Evolutionary conservation across 2,329 filamentous ascomycete species (phyloP).

Genomic region (Diaporthe citri): DNA sequence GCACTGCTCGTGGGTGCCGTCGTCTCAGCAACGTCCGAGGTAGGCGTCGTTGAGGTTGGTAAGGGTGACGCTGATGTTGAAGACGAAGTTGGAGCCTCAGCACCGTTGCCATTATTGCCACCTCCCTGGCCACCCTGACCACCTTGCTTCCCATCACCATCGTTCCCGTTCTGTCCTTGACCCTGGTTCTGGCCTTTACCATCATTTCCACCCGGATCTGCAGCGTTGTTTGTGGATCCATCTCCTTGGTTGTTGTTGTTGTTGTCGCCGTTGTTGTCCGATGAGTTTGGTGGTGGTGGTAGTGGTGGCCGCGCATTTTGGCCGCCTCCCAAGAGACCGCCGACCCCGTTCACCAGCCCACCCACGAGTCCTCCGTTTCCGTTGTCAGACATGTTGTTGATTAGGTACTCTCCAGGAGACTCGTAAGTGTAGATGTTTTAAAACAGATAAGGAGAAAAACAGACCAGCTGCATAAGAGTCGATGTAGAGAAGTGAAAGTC

Average conservation of each 20-base stretch:
- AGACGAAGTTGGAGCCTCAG: background rate
- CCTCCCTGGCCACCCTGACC: background rate
- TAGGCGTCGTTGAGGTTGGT: background rate
- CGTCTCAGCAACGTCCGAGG: background rate
- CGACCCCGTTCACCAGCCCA: slow-evolving; percentile 18
- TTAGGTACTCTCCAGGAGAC: slow-evolving; percentile 11
- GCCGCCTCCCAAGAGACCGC: slow-evolving; percentile 33
- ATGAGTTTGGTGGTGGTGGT: background rate
- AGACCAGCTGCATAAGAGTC: slow-evolving; percentile 35
- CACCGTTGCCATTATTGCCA: background rate
- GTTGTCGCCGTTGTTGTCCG: slow-evolving; percentile 2
- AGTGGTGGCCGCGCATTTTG: slow-evolving; percentile 2
- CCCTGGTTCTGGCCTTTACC: background rate
- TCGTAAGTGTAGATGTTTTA: background rate
- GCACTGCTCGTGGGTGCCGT: background rate
- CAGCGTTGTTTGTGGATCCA: slow-evolving; percentile 6
- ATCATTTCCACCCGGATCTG: background rate
- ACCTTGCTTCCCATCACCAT: background rate
- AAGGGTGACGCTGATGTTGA: background rate
- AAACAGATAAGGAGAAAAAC: slow-evolving; percentile 5
- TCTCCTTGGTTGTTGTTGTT: slow-evolving; percentile 7
- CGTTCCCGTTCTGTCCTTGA: background rate
- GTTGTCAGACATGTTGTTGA: slow-evolving; percentile 23
- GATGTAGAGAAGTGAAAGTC: slow-evolving; percentile 7
- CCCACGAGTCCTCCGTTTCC: slow-evolving; percentile 20